These are phyloP conservation scores for Schizonepeta tenuifolia DNA, from an alignment of 257 asterid species.

Conservation along the genomic window DNA sequence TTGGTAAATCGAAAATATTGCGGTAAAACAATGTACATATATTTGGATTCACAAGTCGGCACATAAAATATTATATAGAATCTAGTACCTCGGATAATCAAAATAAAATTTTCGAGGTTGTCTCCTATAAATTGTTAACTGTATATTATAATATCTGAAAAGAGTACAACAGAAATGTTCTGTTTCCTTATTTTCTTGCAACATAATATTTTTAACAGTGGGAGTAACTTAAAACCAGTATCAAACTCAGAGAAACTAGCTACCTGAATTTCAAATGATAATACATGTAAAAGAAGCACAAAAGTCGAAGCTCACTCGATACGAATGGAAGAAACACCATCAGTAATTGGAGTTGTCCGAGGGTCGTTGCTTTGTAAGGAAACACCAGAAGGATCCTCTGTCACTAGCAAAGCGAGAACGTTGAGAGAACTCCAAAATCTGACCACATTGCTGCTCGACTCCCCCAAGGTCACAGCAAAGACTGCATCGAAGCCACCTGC, in stretches of 20 bases:
- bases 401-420: constrained; percentile 84
- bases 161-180: constrained; percentile 22
- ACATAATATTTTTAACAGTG: constrained; percentile 4
- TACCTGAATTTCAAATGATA: not conserved
- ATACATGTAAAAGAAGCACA: not conserved
- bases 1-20: too few species aligned
- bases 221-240: not conserved
- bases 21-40: too few species aligned
- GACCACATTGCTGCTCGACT: constrained; percentile 55
- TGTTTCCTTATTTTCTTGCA: constrained; percentile 22
- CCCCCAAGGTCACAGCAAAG: constrained; percentile 80
- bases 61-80: too few species aligned
- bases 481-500: constrained; percentile 99
- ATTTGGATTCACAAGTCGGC: too few species aligned
- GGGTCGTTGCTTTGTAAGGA: constrained; percentile 77
- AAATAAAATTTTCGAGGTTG: not conserved
- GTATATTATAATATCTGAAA: not conserved
- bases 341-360: constrained; percentile 52
- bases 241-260: constrained; percentile 3
- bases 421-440: constrained; percentile 75
- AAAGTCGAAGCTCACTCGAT: constrained; percentile 41
- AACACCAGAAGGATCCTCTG: constrained; percentile 90
- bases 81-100: not conserved
- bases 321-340: constrained; percentile 61
- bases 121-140: not conserved